Base-by-base conservation (phyloP, 345 rosid genomes). In the Hypericum perforatum region DNA sequence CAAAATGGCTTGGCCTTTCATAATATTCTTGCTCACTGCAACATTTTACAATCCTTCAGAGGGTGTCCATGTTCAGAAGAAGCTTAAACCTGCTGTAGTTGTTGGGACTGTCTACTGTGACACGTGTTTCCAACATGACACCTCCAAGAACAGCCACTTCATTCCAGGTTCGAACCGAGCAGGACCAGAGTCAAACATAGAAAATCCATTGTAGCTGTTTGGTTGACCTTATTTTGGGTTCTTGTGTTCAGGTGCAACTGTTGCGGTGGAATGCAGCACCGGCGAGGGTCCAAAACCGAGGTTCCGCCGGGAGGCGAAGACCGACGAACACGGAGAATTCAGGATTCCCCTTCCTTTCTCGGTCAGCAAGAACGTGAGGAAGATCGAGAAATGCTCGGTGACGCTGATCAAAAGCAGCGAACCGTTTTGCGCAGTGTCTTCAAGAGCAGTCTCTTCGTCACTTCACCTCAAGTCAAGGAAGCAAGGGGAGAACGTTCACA, bases 41-140 rank as follows among this genome's bases (percentile, higher is more conserved):
- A 11, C 59, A 7, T 40, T 59, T 36, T 5, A 8, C 45, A 29
- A 44, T 37, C 12, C 41, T 14, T 65, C 80, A n/a, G 75, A 74
- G 10, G 74, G 64, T 22, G 54, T 53, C 7, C 68, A 52, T 47
- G 48, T 1, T 22, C 32, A 45, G 14, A 68, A 62, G 61, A 77
- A 66, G 54, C 79, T 52, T 61, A 76, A 78, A 53, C 70, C 86
- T 50, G 80, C 95, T 0, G 61, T 75, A 43, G 85, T 82, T 36
- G 90, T 91, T 36, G 96, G 98, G 37, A 82, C 90, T 54, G 96
- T 87, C 42, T 85, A 74, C 75, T 91, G 98, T 38, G 95, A 87
- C 69, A 85, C 95, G 9, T 87, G 98, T 67, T 82, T 84, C 74
- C 83, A 62, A 8, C 45, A 70, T 37, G 76, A 57, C 43, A 70